Evolutionary conservation across 768 basidiomycete species (phyloP).

Genomic region (Amanita exitialis): DNA sequence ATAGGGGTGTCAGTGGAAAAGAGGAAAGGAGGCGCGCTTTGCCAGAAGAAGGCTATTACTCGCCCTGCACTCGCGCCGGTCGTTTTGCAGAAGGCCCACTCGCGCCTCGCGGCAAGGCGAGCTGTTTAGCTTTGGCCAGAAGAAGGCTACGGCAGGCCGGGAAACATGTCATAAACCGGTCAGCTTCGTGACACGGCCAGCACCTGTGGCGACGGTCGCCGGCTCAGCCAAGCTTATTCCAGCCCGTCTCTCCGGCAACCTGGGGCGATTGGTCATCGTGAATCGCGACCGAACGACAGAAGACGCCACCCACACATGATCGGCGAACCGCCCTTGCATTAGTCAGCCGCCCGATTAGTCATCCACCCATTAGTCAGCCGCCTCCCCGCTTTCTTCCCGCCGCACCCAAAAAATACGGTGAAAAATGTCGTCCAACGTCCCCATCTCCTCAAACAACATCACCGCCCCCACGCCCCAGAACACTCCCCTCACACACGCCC

Average conservation of each 20-base stretch:
- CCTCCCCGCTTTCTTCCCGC: background rate
- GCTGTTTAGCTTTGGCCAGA: too few species aligned
- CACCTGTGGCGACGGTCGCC: background rate
- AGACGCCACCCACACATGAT: too few species aligned
- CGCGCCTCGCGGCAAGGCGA: too few species aligned
- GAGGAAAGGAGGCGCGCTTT: background rate
- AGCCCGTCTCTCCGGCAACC: background rate
- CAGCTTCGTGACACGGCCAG: background rate
- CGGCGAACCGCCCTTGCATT: too few species aligned
- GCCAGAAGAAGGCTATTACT: background rate
- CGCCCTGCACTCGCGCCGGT: too few species aligned
- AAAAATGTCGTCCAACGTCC: conserved; percentile 59
- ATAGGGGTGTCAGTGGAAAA: background rate
- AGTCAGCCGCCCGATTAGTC: too few species aligned
- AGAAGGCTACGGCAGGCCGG: too few species aligned
- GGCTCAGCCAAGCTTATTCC: too few species aligned
- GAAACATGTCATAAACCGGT: conserved; percentile 4
- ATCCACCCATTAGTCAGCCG: background rate
- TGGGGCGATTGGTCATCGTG: conserved; percentile 2
- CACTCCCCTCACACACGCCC: conserved; percentile 77
- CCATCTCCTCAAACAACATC: conserved; percentile 45
- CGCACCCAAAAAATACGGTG: too few species aligned
- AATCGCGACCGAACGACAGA: too few species aligned
- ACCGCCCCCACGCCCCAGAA: conserved; percentile 94
- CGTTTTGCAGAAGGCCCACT: too few species aligned